Evolutionary conservation across 108 stramenopile species (phyloP), one percentile per base, ranked within the genome.

Genomic region (Conticribra weissflogii): DNA sequence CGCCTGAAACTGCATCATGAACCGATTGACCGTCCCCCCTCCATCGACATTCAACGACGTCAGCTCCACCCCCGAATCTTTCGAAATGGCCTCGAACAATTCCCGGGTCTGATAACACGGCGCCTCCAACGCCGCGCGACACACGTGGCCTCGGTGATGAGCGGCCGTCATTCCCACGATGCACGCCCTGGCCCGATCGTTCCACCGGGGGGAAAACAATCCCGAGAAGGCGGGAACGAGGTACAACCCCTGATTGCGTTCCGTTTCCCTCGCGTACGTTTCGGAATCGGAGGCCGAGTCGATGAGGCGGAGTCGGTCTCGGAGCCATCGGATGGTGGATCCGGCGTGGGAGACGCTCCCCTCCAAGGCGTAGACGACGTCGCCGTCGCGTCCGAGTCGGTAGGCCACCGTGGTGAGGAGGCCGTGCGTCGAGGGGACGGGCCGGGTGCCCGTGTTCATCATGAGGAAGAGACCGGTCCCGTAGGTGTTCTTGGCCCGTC

Each of bases 391-490:
- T 22, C 83, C 94, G 33, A 99, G 63, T 72, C 98, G 82, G 76
- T 98, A 99, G 0, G 86, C 97, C 27, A 98, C 88, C 14, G 98
- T 99, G 14, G 97, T 98, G n/a, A 99, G 81, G 53, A 99, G 74
- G 7, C 97, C 97, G 69, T 98, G 81, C 1, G 84, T 84, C 44
- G 81, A 83, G 24, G 83, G 74, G 15, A 88, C 83, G 19, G 59
- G 65, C 25, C 66, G 56, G 12, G 66, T 78, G 15, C 98, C 98
- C 0, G 98, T 98, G 83, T 99, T 99, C 94, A 96, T 97, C 90
- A 99, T 86, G 47, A 99, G 69, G 69, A 99, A 99, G 54, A 96
- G 79, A 2, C 98, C 99, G 2, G 99, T 98, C 15, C 99, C 99
- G 77, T 97, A 99, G 9, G 99, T 99, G 66, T 86, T 90, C 76